Evolutionary conservation across 1,139 yeast species (phyloP).

Genomic region (Suhomyces bokatorum): DNA sequence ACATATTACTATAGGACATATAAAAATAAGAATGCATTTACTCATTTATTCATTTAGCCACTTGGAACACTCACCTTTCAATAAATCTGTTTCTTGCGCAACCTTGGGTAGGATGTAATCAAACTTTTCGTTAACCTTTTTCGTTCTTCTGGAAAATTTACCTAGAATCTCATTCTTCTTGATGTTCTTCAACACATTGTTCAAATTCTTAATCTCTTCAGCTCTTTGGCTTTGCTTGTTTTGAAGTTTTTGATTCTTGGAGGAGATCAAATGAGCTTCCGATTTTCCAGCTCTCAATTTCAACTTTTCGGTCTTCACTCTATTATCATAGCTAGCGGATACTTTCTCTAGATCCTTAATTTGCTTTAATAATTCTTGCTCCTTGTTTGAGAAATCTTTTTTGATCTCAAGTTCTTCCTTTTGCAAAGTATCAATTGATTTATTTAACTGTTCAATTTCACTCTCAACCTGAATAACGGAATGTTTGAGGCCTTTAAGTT

Average conservation of each 20-base stretch:
- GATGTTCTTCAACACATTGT: slow-evolving; percentile 30
- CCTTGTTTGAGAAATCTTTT: slow-evolving; percentile 22
- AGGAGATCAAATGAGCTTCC: slow-evolving; percentile 22
- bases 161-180: slow-evolving; percentile 30
- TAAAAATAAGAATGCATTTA: neutral
- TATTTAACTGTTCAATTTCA: slow-evolving; percentile 33
- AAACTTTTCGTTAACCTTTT: slow-evolving; percentile 38
- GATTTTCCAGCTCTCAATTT: slow-evolving; percentile 26
- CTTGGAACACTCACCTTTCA: slow-evolving; percentile 11
- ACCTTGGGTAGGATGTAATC: slow-evolving; percentile 41
- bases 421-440: slow-evolving; percentile 22
- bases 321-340: slow-evolving; percentile 28
- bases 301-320: slow-evolving; percentile 24
- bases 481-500: slow-evolving; percentile 44
- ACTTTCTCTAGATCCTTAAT: slow-evolving; percentile 28
- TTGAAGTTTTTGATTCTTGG: slow-evolving; percentile 31
- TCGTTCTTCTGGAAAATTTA: slow-evolving; percentile 32
- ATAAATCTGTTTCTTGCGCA: slow-evolving; percentile 19
- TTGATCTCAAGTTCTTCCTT: slow-evolving; percentile 21
- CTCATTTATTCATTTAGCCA: slow-evolving; percentile 10
- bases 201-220: slow-evolving; percentile 30
- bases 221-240: slow-evolving; percentile 25
- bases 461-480: slow-evolving; percentile 42
- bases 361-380: slow-evolving; percentile 22
- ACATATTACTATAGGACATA: neutral